Percentiles rank a stretch among this genome's conserved stretches.
These are phyloP conservation scores for Globisporangium recalcitrans DNA, from an alignment of 352 stramenopile species.

Conservation along the genomic window DNA sequence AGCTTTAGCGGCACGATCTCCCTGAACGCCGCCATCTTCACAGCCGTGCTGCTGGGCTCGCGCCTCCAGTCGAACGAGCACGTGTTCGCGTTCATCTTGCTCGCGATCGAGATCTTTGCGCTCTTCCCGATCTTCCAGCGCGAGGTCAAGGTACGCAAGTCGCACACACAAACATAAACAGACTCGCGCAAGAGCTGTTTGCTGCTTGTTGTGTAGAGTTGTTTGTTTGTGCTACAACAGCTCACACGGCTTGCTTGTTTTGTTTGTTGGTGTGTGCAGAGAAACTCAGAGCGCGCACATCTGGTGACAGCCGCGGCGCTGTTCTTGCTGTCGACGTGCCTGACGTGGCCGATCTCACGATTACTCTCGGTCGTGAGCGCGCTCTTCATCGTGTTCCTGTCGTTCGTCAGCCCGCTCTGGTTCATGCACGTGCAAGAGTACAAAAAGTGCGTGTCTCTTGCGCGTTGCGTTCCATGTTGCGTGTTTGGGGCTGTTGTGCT, in stretches of 20 bases:
- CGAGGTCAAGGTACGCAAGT: conserved; percentile 62
- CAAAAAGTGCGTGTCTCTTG: conserved; percentile 72
- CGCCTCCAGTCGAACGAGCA: conserved; percentile 88
- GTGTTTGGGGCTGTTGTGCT: background rate
- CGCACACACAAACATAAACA: background rate
- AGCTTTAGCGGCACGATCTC: conserved; percentile 88
- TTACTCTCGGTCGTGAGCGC: conserved; percentile 59
- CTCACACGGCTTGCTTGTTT: background rate
- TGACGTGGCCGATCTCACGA: conserved; percentile 72
- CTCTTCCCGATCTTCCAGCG: conserved; percentile 86
- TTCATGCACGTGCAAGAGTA: conserved; percentile 89
- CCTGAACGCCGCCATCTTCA: conserved; percentile 91
- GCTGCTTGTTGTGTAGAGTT: background rate
- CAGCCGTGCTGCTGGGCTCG: conserved; percentile 87
- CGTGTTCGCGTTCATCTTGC: conserved; percentile 88
- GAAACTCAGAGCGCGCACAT: conserved; percentile 65
- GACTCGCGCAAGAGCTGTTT: conserved; percentile 12
- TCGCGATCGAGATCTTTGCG: conserved; percentile 89
- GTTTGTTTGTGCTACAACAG: conserved; percentile 8
- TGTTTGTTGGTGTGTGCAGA: conserved; percentile 18
- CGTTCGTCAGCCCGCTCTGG: conserved; percentile 84
- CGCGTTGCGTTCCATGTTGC: background rate
- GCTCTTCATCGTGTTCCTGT: conserved; percentile 73
- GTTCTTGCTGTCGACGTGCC: conserved; percentile 60
- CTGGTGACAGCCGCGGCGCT: conserved; percentile 60